Base-by-base conservation (phyloP, 192 early-diverging fungal species). In the Linnemannia elongata region DNA sequence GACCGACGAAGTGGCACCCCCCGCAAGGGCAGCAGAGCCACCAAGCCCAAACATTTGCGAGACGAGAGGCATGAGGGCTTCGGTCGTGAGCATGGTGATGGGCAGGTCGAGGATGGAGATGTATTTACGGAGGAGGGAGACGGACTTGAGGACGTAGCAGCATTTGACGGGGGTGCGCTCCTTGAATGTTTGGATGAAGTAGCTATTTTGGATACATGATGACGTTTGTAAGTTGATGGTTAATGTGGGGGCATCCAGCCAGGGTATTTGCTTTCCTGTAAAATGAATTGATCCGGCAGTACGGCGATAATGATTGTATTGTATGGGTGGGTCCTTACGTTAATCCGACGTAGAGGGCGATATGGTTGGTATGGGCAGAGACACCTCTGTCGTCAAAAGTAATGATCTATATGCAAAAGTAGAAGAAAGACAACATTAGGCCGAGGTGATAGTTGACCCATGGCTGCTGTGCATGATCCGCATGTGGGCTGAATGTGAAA, bases 341-440 rank as follows among this genome's bases (percentile, higher is more conserved):
- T 42, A 90, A 89, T 66, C 97, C 98, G 77, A 93, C 89, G 80
- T 94, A 97, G 27, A 93, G 89, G 12, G 97, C 94, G 69, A 94
- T 90, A 83, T 99, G 98, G 88, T 99, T 99, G 52, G 91, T 88
- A 78, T 99, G 98, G 1, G 96, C 96, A n/a, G 96, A 97, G 47
- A 99, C 92, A 2, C 98, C 98, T 35, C 91, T 82, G 12, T 91
- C 82, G 88, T 99, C 98, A 90, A 98, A 99, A 0, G 98, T 99
- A 33, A 98, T 92, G 30, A 98, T 91, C 92, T 93, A 90, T 30
- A 36, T n/a, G n/a, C 20, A 38, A 4, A 60, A 24, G 52, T 33
- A 47, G 9, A 30, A 22, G 3, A 42, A 74, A 20, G 30, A 44
- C n/a, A 52, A 30, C 2, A 52, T 52, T 52, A 52, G 49, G 49